Base-by-base conservation (phyloP, 345 rosid species). In the Eucalyptus shirleyi region DNA sequence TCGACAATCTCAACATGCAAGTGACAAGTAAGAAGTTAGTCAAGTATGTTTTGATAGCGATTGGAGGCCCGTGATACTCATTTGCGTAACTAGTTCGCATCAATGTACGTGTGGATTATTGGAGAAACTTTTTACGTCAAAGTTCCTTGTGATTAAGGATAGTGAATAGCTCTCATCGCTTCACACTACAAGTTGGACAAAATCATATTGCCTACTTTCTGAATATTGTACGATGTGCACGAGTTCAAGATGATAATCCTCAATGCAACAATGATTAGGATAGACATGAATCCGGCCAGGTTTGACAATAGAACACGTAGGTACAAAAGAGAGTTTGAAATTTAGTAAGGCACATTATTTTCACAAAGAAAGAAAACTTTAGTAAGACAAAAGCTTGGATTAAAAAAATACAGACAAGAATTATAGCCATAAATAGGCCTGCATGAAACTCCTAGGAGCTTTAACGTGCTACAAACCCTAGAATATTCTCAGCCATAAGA, bases 401-500 rank as follows among this genome's bases (percentile, higher is more conserved):
- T 37, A 77, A 77, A 65, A 65, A 65, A n/a, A 65, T 65, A 21
- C 30, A 21, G 12, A 40, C 17, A 40, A 37, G 3, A 40, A 77
- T 77, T 34, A 65, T 65, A n/a, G 77, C 77, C 77, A 34, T 34
- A 40, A 77, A 12, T 77, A 77, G 85, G 85, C 13, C 47, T 23
- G 85, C 85, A 77, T 21, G 85, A 77, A 77, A 77, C 85, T 40
- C 7, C 30, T 21, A 37, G 85, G 89, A 90, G 81, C 55, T 86
- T 77, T 49, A 40, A 77, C 50, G 60, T 81, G 87, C 91, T 87
- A 60, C 3, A 88, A 89, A 3, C 87, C 87, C 93, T 88, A 89
- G 88, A 45, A 42, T 3, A 87, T 90, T 82, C 87, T 89, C 89
- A 67, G 77, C 92, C 90, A 90, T 89, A 87, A 88, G 88, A 82